Conservation (phyloP, 2,329 filamentous ascomycete species). For the Metarhizium rileyi region DNA sequence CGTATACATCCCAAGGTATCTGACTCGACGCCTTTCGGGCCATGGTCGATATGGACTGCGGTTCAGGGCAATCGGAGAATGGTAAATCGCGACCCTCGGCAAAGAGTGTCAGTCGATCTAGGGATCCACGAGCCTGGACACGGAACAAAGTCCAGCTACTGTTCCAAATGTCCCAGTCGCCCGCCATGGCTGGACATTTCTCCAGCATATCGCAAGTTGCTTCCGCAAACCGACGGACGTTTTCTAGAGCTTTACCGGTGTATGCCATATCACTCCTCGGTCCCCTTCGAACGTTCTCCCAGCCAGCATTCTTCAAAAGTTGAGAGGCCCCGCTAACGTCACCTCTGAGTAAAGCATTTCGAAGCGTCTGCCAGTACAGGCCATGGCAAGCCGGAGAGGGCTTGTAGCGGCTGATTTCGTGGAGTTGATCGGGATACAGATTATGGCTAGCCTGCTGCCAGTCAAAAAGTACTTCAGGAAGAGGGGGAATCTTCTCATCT, state of each 20-base stretch:
- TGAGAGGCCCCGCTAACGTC: constrained; percentile 57
- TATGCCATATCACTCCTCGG: constrained; percentile 59
- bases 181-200: constrained; percentile 58
- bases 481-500: constrained; percentile 37
- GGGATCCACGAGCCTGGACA: constrained; percentile 57
- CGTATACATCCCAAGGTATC: constrained; percentile 84
- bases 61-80: constrained; percentile 27
- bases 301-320: constrained; percentile 65
- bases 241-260: constrained; percentile 63
- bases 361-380: constrained; percentile 81
- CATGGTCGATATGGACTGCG: constrained; percentile 51
- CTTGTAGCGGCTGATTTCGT: constrained; percentile 50
- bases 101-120: constrained; percentile 64
- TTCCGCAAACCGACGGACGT: constrained; percentile 62
- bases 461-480: constrained; percentile 70
- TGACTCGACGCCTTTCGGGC: constrained; percentile 72
- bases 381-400: constrained; percentile 68
- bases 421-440: constrained; percentile 57
- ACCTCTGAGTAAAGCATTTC: constrained; percentile 64
- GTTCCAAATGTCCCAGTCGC: constrained; percentile 75
- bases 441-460: constrained; percentile 75
- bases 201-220: constrained; percentile 61
- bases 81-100: constrained; percentile 61
- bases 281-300: constrained; percentile 64
- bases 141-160: constrained; percentile 80